Base-by-base conservation (phyloP, 139 green algal genomes). In the Haematococcus sp. region DNA sequence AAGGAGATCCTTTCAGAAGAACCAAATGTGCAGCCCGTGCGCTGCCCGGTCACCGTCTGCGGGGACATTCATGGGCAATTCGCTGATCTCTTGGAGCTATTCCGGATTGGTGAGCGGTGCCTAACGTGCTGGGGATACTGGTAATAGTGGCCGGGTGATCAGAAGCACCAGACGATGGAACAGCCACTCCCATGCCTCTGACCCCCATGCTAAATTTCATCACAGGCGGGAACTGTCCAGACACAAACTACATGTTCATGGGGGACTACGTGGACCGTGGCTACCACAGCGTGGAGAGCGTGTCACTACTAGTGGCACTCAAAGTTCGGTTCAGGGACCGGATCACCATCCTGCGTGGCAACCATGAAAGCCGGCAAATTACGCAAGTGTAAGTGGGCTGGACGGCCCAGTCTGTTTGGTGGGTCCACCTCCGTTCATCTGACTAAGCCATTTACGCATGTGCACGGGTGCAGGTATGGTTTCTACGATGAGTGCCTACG, bases 241-340 rank as follows among this genome's bases (percentile, higher is more conserved):
- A 99, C 80, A 99, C 96, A 11, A 99, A 99, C 84, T 99, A 98
- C 70, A 80, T 99, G 28, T 98, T 99, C 82, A 97, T 99, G 93
- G 96, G 96, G 0, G 96, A 99, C 88, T 99, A 99, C 77, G 96
- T 99, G 33, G 96, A 99, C 78, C 75, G 96, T 56, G 96, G 92
- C 52, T 99, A 99, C 79, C 94, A 99, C 74, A 95, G 86, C 25
- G 96, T 99, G 30, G 95, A 99, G 78, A 99, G 95, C 30, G 95
- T 94, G 13, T 91, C 79, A 0, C 76, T 98, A 65, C 84, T 98
- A 54, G 91, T 98, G 40, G 92, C 92, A 1, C 77, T 98, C 2
- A 98, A 97, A 81, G 90, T 95, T 46, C 88, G 96, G 19, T 98
- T 97, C 83, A 79, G 86, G 7, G 92, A 98, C 71, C 86, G 96